phyloP scores from a whole-genome alignment of 192 early-diverging fungal genomes.

The Oehlia diaphana region DNA sequence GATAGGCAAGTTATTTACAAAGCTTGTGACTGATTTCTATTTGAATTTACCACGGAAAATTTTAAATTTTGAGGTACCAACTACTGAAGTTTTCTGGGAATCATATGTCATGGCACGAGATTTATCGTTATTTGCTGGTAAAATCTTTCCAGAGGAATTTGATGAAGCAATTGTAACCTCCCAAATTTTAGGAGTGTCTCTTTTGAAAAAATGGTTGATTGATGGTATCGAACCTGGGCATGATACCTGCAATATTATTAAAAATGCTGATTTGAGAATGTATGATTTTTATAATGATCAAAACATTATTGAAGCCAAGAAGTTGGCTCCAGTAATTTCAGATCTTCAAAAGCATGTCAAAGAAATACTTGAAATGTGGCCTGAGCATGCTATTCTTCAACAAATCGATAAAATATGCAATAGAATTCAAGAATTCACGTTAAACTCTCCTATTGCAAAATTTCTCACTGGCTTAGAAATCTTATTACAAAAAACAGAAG shows the following conservation, averaged over 20 bases:
- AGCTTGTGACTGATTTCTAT: slow-evolving; percentile 34
- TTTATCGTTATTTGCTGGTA: slow-evolving; percentile 43
- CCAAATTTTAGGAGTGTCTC: slow-evolving; percentile 54
- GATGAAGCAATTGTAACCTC: slow-evolving; percentile 47
- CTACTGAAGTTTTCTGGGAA: slow-evolving; percentile 30
- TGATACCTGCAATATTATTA: slow-evolving; percentile 29
- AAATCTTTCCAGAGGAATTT: slow-evolving; percentile 47
- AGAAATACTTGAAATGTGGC: slow-evolving; percentile 78
- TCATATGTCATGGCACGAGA: slow-evolving; percentile 50
- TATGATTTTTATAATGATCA: slow-evolving; percentile 91
- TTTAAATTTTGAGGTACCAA: background rate
- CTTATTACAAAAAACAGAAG: slow-evolving; percentile 83
- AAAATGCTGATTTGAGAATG: slow-evolving; percentile 43
- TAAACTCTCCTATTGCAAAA: slow-evolving; percentile 85
- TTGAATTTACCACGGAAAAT: background rate
- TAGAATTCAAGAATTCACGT: slow-evolving; percentile 65
- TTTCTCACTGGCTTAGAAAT: slow-evolving; percentile 87
- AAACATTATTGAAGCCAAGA: slow-evolving; percentile 72
- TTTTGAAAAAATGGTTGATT: slow-evolving; percentile 49
- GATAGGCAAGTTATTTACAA: slow-evolving; percentile 54
- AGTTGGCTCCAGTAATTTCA: slow-evolving; percentile 60
- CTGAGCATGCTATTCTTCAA: slow-evolving; percentile 86
- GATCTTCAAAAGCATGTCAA: slow-evolving; percentile 59
- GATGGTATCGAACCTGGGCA: background rate
- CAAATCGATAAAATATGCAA: slow-evolving; percentile 66